phyloP scores from a whole-genome alignment of 1,284 basidiomycete species.

The Takashimella tepidaria region DNA sequence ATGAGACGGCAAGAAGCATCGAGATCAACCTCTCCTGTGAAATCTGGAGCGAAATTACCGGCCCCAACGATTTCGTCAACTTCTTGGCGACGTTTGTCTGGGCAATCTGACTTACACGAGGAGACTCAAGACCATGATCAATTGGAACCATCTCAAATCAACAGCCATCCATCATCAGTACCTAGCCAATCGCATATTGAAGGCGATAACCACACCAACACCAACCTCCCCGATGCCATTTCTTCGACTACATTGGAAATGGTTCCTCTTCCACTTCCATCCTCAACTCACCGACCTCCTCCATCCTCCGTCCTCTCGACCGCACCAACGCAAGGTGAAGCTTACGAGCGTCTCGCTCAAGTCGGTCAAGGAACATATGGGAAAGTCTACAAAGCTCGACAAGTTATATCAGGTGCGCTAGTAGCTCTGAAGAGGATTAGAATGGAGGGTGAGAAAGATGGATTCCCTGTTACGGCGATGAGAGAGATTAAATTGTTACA shows the following conservation, averaged over 20 bases:
- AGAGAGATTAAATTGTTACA: conserved; percentile 97
- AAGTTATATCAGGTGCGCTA: conserved; percentile 64
- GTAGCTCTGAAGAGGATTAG: conserved; percentile 96
- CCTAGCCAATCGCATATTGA: not conserved
- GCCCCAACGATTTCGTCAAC: not conserved
- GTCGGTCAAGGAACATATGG: conserved; percentile 99
- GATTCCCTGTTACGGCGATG: conserved; percentile 98
- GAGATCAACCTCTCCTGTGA: not conserved
- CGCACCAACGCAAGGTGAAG: conserved; percentile 30
- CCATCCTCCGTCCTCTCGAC: not conserved
- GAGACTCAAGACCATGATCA: not conserved
- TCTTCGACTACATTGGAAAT: not conserved
- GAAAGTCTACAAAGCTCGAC: conserved; percentile 96
- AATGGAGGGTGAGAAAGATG: conserved; percentile 96
- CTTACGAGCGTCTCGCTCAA: conserved; percentile 85
- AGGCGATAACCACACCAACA: too few species aligned
- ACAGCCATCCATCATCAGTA: not conserved
- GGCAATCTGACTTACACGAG: not conserved
- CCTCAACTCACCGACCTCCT: not conserved
- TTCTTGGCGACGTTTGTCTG: not conserved
- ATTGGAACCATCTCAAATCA: not conserved
- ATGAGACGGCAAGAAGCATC: too few species aligned
- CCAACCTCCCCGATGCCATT: not conserved
- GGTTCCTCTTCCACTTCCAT: not conserved
- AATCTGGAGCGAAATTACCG: not conserved